A percentile compares a stretch with the other conserved stretches of the same genome.
Conservation (phyloP, 164 flowering plant genomes). For the Pachysandra terminalis region DNA sequence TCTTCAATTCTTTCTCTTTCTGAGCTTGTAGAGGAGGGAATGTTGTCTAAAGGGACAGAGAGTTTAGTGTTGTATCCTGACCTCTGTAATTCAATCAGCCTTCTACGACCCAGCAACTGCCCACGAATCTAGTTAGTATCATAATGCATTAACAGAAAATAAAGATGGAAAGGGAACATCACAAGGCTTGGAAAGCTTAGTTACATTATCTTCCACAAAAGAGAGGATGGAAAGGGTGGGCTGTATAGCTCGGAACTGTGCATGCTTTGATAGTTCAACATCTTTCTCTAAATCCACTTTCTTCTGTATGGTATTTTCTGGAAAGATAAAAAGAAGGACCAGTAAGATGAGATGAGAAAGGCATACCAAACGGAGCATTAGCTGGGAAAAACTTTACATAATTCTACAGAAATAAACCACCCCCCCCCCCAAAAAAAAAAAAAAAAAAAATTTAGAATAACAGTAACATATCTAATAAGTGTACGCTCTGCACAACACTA, state of each 20-base stretch:
- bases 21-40: conserved; percentile 61
- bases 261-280: conserved; percentile 66
- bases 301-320: conserved; percentile 42
- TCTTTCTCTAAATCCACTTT: conserved; percentile 34
- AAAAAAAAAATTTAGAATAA: background rate
- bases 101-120: conserved; percentile 90
- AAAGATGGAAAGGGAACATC: background rate
- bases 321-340: conserved; percentile 12
- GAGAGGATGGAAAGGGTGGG: conserved; percentile 81
- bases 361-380: background rate
- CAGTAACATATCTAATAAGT: background rate
- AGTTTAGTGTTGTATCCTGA: conserved; percentile 83
- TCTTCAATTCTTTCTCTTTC: conserved; percentile 91
- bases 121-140: conserved; percentile 11
- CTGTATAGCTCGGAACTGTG: conserved; percentile 92
- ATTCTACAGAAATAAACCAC: conserved; percentile 1
- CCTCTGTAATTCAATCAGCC: conserved; percentile 67
- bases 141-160: background rate
- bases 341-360: background rate
- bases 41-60: conserved; percentile 81
- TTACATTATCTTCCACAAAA: conserved; percentile 92
- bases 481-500: background rate
- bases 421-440: background rate
- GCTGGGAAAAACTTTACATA: background rate
- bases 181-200: conserved; percentile 8